A percentile compares a stretch with the other conserved stretches of the same genome.
Conservation (phyloP, 2,329 filamentous ascomycete genomes). For the Colletotrichum ledebouriae region DNA sequence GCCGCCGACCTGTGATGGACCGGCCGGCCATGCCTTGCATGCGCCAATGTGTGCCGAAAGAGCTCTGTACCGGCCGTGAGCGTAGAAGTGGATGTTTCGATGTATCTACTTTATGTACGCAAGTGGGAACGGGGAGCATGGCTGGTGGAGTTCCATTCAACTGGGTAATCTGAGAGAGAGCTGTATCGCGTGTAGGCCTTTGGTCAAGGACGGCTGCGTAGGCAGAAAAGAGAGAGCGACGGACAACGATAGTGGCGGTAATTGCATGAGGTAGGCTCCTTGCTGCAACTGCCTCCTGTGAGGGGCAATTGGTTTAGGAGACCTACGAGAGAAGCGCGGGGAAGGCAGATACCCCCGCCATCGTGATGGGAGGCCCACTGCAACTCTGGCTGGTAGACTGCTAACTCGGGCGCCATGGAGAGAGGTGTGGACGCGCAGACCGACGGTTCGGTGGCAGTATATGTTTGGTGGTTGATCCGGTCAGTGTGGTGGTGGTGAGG, state of each 20-base stretch:
- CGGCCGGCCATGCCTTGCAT: constrained; percentile 33
- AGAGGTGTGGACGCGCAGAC: background rate
- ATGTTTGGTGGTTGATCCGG: background rate
- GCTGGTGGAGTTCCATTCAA: constrained; percentile 32
- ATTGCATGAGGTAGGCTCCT: background rate
- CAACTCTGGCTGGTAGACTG: too few relatives aligned
- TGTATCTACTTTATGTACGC: constrained; percentile 29
- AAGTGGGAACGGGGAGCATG: constrained; percentile 34
- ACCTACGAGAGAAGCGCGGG: background rate
- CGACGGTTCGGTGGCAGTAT: background rate
- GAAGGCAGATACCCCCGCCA: background rate
- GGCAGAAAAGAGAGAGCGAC: background rate
- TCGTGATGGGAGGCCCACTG: background rate
- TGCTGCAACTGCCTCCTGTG: background rate
- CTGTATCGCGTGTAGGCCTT: constrained; percentile 23
- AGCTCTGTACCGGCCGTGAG: constrained; percentile 15
- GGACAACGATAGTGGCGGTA: background rate
- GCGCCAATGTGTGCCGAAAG: constrained; percentile 20
- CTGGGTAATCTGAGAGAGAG: constrained; percentile 30
- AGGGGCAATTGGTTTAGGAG: background rate
- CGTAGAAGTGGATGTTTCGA: constrained; percentile 37
- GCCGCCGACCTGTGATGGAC: constrained; percentile 20
- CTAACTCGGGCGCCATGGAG: background rate
- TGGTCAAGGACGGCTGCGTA: background rate
- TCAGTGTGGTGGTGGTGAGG: constrained; percentile 18